These are phyloP conservation scores for Elaeagnus macrophylla DNA, from an alignment of 306 rosid species.

Conservation along the genomic window DNA sequence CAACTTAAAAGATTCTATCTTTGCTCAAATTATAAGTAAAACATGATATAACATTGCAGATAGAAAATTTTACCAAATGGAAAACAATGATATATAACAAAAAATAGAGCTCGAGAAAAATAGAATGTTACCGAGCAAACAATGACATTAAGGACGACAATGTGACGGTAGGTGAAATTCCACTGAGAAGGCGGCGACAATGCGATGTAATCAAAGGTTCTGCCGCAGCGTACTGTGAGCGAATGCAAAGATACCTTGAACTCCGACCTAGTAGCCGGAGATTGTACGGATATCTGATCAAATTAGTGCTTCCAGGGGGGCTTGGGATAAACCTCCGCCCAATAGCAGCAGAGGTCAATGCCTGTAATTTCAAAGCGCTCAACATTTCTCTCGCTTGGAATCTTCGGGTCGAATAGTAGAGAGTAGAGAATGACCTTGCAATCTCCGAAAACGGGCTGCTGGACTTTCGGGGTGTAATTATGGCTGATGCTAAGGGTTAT, in stretches of 20 bases:
- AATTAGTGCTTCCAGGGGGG: slow-evolving; percentile 4
- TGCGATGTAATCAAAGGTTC: slow-evolving; percentile 24
- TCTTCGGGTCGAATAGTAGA: no score
- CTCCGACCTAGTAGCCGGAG: slow-evolving; percentile 20
- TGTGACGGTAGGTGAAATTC: slow-evolving; percentile 55
- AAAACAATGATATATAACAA: no score
- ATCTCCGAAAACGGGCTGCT: no score
- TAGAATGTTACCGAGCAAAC: slow-evolving; percentile 54
- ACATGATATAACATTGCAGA: no score
- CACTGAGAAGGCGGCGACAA: slow-evolving; percentile 27
- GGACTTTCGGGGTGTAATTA: no score
- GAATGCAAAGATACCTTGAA: slow-evolving; percentile 20
- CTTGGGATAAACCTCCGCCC: background rate
- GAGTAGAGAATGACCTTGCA: no score
- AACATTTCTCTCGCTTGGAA: slow-evolving; percentile 18
- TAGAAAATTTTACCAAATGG: no score
- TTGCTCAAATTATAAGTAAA: no score
- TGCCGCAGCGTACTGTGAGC: slow-evolving; percentile 19
- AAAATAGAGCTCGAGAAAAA: background rate
- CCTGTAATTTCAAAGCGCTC: slow-evolving; percentile 27
- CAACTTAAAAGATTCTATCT: no score
- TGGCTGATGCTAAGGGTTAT: no score
- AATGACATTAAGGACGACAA: slow-evolving; percentile 49
- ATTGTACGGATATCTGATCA: slow-evolving; percentile 14
- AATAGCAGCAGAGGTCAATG: slow-evolving; percentile 22